Conservation (phyloP, 2,329 filamentous ascomycete species). For the Harringtonia lauricola region DNA sequence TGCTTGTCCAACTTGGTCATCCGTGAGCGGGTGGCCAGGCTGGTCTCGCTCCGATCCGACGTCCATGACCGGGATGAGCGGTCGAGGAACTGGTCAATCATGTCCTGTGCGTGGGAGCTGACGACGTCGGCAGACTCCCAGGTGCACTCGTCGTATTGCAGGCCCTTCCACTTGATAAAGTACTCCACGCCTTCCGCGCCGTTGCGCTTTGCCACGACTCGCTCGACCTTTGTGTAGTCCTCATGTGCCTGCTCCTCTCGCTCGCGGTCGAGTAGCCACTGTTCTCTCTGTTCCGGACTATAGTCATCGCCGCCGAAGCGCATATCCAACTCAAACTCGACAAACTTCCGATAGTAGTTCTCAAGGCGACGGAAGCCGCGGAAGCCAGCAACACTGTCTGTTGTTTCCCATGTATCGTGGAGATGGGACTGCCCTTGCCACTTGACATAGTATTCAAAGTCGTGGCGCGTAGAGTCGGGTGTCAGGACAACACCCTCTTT, state of each 20-base stretch:
- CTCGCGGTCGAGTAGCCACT: conserved; percentile 92
- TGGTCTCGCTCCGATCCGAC: conserved; percentile 70
- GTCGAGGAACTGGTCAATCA: conserved; percentile 86
- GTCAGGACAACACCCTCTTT: conserved; percentile 54
- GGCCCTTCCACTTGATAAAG: conserved; percentile 91
- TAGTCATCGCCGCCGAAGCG: conserved; percentile 63
- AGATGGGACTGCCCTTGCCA: conserved; percentile 95
- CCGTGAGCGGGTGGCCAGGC: conserved; percentile 60
- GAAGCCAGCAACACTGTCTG: conserved; percentile 60
- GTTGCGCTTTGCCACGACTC: conserved; percentile 75
- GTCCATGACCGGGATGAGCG: conserved; percentile 69
- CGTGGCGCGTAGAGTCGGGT: conserved; percentile 50
- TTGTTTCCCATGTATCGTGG: conserved; percentile 90
- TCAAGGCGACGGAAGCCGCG: conserved; percentile 83
- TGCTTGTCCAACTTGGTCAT: conserved; percentile 68
- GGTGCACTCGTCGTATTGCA: conserved; percentile 88
- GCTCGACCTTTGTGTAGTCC: conserved; percentile 86
- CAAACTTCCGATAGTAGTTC: conserved; percentile 82
- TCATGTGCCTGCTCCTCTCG: conserved; percentile 77
- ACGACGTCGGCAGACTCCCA: conserved; percentile 71
- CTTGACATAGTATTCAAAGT: conserved; percentile 90
- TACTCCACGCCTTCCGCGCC: conserved; percentile 79
- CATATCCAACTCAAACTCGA: conserved; percentile 70
- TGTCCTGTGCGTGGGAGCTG: conserved; percentile 67
- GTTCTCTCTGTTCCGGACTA: conserved; percentile 77